These are phyloP conservation scores for Naematelia encephala DNA, from an alignment of 768 basidiomycete genomes.

Conservation along the genomic window DNA sequence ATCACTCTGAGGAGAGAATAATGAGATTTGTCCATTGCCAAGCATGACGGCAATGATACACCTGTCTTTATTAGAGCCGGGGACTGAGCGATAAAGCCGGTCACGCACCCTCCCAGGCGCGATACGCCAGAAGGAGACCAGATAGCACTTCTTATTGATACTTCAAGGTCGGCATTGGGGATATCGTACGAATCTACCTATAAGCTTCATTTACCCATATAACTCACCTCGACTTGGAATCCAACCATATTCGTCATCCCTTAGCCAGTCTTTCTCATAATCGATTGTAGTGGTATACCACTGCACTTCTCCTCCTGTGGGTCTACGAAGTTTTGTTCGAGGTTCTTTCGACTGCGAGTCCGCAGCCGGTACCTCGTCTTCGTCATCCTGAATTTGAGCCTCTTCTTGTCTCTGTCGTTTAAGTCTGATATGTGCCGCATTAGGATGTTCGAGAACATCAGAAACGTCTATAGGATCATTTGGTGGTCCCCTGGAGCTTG, in stretches of 20 bases:
- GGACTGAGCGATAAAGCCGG: neutral
- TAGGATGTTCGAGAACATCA: conserved; percentile 5
- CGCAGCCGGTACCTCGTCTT: neutral
- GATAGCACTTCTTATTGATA: conserved; percentile 16
- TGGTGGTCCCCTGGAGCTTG: conserved; percentile 23
- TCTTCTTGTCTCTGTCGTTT: neutral
- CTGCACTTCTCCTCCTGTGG: neutral
- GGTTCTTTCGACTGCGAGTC: neutral
- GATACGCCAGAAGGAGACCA: conserved; percentile 42
- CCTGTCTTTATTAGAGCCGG: conserved; percentile 13
- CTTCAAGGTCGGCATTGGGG: conserved; percentile 11
- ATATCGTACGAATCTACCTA: conserved; percentile 24
- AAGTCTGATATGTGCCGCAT: neutral
- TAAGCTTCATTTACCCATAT: neutral
- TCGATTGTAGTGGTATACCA: conserved; percentile 4
- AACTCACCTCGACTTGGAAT: conserved; percentile 27
- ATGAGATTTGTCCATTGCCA: conserved; percentile 27
- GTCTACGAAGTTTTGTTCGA: neutral
- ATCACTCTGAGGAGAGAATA: conserved; percentile 33
- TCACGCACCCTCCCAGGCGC: conserved; percentile 37
- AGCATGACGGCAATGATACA: conserved; percentile 32
- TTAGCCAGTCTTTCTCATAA: conserved; percentile 8
- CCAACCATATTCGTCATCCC: conserved; percentile 32
- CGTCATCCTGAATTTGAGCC: neutral
- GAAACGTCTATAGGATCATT: conserved; percentile 14